Conservation (phyloP, 768 basidiomycete genomes). For the Termitomyces sp. region DNA sequence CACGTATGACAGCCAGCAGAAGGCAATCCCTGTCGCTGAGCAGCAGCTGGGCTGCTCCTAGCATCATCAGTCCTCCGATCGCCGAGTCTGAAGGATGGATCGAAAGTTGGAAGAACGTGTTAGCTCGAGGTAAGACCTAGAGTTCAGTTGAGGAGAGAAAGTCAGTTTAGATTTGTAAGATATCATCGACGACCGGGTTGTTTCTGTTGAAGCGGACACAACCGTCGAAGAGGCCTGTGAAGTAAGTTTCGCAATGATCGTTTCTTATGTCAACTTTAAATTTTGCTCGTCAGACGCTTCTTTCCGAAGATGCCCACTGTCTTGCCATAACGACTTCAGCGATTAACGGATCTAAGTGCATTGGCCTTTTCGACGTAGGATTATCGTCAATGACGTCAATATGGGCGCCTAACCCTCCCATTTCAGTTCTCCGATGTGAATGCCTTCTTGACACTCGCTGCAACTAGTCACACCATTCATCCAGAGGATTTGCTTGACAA, state of each 20-base stretch:
- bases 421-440: slow-evolving; percentile 78
- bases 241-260: slow-evolving; percentile 31
- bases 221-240: slow-evolving; percentile 83
- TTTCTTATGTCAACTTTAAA: slow-evolving; percentile 3
- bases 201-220: slow-evolving; percentile 61
- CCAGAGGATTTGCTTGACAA: slow-evolving; percentile 56
- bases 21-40: slow-evolving; percentile 33
- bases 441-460: slow-evolving; percentile 80
- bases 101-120: slow-evolving; percentile 46
- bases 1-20: slow-evolving; percentile 27
- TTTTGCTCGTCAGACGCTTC: slow-evolving; percentile 39
- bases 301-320: slow-evolving; percentile 58
- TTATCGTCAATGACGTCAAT: slow-evolving; percentile 1
- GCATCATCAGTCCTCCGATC: slow-evolving; percentile 20
- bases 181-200: slow-evolving; percentile 63
- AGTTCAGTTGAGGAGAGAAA: not conserved
- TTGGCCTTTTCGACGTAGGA: slow-evolving; percentile 74
- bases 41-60: slow-evolving; percentile 23
- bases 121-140: slow-evolving; percentile 47
- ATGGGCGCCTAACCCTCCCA: not conserved
- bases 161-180: slow-evolving; percentile 31
- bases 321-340: slow-evolving; percentile 46
- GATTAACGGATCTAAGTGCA: slow-evolving; percentile 23
- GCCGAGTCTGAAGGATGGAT: slow-evolving; percentile 44
- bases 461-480: slow-evolving; percentile 64